Evolutionary conservation across 371 early-diverging fungal species (phyloP).

Genomic region (Rhizomucor pusillus): DNA sequence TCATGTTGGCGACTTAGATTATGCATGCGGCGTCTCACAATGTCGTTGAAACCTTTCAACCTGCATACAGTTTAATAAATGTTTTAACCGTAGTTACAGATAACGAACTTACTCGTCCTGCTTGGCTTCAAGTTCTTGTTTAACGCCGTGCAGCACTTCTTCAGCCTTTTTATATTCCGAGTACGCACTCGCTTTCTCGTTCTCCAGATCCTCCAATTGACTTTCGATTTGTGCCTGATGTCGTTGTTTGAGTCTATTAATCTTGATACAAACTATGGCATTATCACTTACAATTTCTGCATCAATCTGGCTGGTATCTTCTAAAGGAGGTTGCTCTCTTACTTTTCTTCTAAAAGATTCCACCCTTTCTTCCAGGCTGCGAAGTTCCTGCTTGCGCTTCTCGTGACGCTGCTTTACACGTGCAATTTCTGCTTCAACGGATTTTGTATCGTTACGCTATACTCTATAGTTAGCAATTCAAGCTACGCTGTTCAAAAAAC

Average conservation of each 20-base stretch:
- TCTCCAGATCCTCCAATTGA: slow-evolving; percentile 5
- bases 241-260: too few relatives aligned
- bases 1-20: slow-evolving; percentile 35
- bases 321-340: slow-evolving; percentile 22
- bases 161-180: background rate
- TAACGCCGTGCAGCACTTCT: background rate
- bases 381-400: slow-evolving; percentile 32
- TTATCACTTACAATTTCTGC: slow-evolving; percentile 32
- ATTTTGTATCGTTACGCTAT: slow-evolving; percentile 1
- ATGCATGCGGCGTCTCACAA: slow-evolving; percentile 35
- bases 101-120: slow-evolving; percentile 25
- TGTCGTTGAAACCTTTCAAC: slow-evolving; percentile 56
- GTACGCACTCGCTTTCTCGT: background rate
- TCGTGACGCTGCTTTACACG: slow-evolving; percentile 37
- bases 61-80: background rate
- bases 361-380: slow-evolving; percentile 43
- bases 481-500: too few relatives aligned
- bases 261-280: background rate
- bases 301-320: slow-evolving; percentile 31
- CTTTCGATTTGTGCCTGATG: slow-evolving; percentile 12
- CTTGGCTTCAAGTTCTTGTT: slow-evolving; percentile 21
- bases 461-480: too few relatives aligned
- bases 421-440: slow-evolving; percentile 15
- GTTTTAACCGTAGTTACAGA: too few relatives aligned
- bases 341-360: slow-evolving; percentile 40